A percentile compares a stretch with the other conserved stretches of the same genome.
These are phyloP conservation scores for Breynia disticha DNA, from an alignment of 441 rosid species.

Conservation along the genomic window DNA sequence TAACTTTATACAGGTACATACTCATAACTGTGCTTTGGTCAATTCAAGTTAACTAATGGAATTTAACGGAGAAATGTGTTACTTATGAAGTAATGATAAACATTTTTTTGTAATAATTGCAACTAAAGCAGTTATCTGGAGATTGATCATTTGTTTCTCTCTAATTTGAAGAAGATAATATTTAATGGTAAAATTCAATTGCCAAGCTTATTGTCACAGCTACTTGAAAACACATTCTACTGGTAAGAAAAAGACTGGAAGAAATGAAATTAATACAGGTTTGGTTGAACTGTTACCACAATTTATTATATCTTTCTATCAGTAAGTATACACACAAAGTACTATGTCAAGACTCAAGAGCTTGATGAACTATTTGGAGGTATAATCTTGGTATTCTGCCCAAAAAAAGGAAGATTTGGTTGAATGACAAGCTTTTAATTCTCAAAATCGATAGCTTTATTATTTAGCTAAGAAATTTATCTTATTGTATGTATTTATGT, in stretches of 20 bases:
- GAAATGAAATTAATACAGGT: slow-evolving; percentile 3
- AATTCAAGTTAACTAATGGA: slow-evolving; percentile 27
- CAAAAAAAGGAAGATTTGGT: not conserved
- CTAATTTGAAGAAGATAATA: slow-evolving; percentile 1
- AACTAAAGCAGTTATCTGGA: not conserved
- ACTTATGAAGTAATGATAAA: slow-evolving; percentile 11
- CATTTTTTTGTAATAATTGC: slow-evolving; percentile 7
- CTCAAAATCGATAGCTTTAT: no score
- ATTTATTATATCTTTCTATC: slow-evolving; percentile 4
- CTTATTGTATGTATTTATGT: no score
- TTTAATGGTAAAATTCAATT: not conserved
- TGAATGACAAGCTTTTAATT: no score
- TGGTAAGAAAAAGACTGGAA: slow-evolving; percentile 6
- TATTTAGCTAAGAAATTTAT: no score
- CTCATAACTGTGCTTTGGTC: slow-evolving; percentile 15
- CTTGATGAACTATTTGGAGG: slow-evolving; percentile 11
- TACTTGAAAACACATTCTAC: not conserved
- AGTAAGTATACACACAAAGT: slow-evolving; percentile 16
- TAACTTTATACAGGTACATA: slow-evolving; percentile 36
- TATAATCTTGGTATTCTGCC: not conserved
- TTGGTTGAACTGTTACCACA: slow-evolving; percentile 6
- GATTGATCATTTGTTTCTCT: not conserved
- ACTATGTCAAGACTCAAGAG: not conserved
- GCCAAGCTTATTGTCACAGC: not conserved
- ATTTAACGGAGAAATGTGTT: slow-evolving; percentile 20